phyloP scores from a whole-genome alignment of 805 yeast species.

The Blastobotrys terrestris region DNA sequence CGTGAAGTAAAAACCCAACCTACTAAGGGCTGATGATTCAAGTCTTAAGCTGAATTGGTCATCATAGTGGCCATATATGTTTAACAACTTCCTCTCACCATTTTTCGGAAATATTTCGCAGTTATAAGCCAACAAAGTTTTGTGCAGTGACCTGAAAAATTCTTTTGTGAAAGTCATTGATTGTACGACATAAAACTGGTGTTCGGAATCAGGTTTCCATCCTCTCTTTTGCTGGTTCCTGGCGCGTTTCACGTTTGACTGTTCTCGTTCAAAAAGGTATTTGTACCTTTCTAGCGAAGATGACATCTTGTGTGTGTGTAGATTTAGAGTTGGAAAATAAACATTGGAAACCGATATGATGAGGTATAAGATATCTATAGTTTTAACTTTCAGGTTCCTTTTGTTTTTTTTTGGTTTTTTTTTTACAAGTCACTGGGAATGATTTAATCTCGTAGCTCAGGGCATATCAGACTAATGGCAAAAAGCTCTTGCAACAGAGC shows the following conservation, averaged over 20 bases:
- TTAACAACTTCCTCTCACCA: background rate
- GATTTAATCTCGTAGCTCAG: background rate
- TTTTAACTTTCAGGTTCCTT: too few relatives aligned
- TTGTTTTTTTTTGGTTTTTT: too few relatives aligned
- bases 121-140: background rate
- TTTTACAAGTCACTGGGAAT: too few relatives aligned
- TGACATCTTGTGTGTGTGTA: too few relatives aligned
- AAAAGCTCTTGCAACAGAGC: background rate
- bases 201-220: background rate
- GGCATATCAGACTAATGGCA: background rate
- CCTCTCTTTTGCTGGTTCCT: too few relatives aligned
- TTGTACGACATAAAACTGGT: background rate
- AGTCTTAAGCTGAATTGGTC: background rate
- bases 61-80: background rate
- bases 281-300: background rate
- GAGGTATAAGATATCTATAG: too few relatives aligned
- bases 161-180: background rate
- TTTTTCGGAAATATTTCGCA: background rate
- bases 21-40: background rate
- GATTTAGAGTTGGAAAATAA: too few relatives aligned
- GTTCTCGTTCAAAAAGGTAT: background rate
- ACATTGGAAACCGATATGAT: too few relatives aligned
- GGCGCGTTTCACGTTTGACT: background rate
- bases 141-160: background rate
- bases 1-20: background rate